These are phyloP conservation scores for Populus hybrid DNA, from an alignment of 441 rosid genomes.

Conservation along the genomic window DNA sequence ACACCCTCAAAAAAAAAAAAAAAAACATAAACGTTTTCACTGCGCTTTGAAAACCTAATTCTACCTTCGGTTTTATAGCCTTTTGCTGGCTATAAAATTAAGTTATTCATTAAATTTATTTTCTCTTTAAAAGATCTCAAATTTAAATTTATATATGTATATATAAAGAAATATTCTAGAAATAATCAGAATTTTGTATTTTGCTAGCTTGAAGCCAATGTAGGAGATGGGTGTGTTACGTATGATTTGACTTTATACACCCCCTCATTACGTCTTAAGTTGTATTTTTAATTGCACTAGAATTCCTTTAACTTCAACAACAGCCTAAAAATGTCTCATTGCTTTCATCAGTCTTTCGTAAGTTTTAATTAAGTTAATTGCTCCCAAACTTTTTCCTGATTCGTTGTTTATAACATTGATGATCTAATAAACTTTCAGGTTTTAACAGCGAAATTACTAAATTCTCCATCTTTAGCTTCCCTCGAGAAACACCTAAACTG, in stretches of 20 bases:
- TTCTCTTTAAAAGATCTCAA: too few species aligned
- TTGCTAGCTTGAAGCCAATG: not conserved
- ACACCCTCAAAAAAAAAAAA: not conserved
- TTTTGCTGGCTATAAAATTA: too few species aligned
- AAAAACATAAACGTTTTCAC: too few species aligned
- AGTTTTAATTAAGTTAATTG: not conserved
- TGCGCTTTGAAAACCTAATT: not conserved
- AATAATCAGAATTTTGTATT: not conserved
- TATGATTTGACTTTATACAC: constrained; percentile 14
- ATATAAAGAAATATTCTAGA: not conserved
- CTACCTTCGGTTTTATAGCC: not conserved
- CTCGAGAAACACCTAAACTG: constrained; percentile 23
- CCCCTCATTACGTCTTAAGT: not conserved
- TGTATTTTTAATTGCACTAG: not conserved
- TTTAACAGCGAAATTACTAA: not conserved
- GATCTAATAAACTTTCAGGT: too few species aligned
- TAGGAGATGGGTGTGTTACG: constrained; percentile 5
- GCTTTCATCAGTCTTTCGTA: not conserved
- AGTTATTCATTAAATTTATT: too few species aligned
- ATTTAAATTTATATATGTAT: too few species aligned
- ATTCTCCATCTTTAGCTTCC: constrained; percentile 16
- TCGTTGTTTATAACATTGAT: not conserved
- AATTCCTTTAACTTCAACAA: not conserved
- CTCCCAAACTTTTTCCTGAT: not conserved
- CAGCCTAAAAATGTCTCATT: not conserved